Evolutionary conservation across 2,329 filamentous ascomycete genomes (phyloP).

Genomic region (Fragosphaeria purpurea): DNA sequence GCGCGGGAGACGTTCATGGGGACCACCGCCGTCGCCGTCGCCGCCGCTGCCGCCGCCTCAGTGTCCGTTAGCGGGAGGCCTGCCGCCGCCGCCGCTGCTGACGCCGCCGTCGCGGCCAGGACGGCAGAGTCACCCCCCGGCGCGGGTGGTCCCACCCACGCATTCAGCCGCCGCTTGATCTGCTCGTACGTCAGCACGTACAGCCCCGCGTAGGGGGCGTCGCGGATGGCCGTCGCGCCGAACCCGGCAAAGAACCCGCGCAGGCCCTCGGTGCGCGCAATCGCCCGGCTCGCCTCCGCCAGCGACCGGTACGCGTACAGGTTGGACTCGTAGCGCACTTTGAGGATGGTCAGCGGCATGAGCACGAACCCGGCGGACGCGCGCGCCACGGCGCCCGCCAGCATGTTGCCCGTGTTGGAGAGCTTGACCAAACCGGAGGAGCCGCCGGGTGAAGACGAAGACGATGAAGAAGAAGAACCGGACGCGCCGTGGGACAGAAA

Average conservation of each 20-base stretch:
- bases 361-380: slow-evolving; percentile 81
- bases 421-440: slow-evolving; percentile 74
- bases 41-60: background rate
- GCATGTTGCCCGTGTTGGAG: slow-evolving; percentile 73
- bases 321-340: slow-evolving; percentile 88
- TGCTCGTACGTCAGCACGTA: slow-evolving; percentile 94
- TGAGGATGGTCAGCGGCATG: slow-evolving; percentile 94
- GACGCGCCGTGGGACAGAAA: slow-evolving; percentile 21
- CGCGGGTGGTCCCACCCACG: slow-evolving; percentile 7
- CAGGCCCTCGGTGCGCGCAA: slow-evolving; percentile 60
- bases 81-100: too few relatives aligned
- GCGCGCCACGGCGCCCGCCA: slow-evolving; percentile 73
- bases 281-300: slow-evolving; percentile 61
- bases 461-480: slow-evolving; percentile 1
- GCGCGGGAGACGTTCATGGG: slow-evolving; percentile 33
- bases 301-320: slow-evolving; percentile 77
- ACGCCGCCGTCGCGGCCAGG: too few relatives aligned
- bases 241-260: slow-evolving; percentile 89
- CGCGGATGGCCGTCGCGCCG: slow-evolving; percentile 82
- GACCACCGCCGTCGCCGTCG: background rate
- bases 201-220: slow-evolving; percentile 92
- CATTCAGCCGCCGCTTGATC: slow-evolving; percentile 54
- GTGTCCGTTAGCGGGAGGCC: too few relatives aligned
- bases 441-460: slow-evolving; percentile 10
- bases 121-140: too few relatives aligned